A percentile compares a stretch with the other conserved stretches of the same genome.
These are phyloP conservation scores for Flaveria trinervia DNA, from an alignment of 129 eudicot genomes.

Conservation along the genomic window DNA sequence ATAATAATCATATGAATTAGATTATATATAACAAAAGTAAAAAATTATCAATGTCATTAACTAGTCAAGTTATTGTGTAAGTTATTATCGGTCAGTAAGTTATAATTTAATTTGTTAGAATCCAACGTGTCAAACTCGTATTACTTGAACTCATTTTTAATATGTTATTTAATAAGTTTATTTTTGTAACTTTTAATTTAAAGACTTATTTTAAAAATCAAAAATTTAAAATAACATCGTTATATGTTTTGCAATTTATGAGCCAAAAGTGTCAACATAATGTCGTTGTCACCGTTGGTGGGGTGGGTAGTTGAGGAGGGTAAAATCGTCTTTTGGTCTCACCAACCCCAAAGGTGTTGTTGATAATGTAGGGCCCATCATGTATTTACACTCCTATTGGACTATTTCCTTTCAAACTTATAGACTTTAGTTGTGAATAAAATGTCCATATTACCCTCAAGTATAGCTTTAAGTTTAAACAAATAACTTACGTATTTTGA, in stretches of 20 bases:
- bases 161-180: no score
- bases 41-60: no score
- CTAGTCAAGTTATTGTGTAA: no score
- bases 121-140: no score
- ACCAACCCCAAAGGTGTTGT: slow-evolving; percentile 28
- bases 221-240: no score
- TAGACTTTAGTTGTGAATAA: background rate
- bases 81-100: no score
- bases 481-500: background rate
- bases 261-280: slow-evolving; percentile 19
- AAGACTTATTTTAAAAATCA: no score
- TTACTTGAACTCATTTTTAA: no score
- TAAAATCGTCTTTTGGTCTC: slow-evolving; percentile 16
- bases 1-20: no score
- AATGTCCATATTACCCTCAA: slow-evolving; percentile 23
- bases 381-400: slow-evolving; percentile 4
- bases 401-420: background rate
- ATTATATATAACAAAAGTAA: no score
- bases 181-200: no score
- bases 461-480: background rate
- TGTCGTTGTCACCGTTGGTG: slow-evolving; percentile 28
- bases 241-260: background rate
- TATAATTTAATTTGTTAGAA: no score
- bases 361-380: background rate
- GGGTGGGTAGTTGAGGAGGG: slow-evolving; percentile 28